Conservation (phyloP, 345 rosid genomes). For the Toxicodendron radicans region DNA sequence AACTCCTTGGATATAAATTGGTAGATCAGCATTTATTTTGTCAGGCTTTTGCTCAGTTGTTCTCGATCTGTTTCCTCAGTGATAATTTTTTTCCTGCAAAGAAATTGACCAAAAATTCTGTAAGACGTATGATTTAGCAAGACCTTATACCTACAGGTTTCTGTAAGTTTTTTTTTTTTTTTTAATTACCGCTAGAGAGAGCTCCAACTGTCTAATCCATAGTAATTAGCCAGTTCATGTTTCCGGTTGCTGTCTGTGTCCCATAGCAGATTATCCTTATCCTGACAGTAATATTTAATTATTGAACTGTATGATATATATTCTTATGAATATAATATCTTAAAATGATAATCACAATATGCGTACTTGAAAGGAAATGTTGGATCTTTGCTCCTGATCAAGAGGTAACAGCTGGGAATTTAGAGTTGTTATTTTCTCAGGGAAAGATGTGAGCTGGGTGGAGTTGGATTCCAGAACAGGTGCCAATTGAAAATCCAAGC, state of each 20-base stretch:
- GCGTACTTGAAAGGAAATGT: no score
- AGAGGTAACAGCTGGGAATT: not conserved
- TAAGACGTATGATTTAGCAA: no score
- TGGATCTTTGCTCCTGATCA: not conserved
- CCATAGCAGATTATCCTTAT: not conserved
- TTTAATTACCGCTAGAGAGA: not conserved
- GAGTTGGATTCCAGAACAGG: conserved; percentile 1
- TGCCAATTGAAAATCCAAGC: not conserved
- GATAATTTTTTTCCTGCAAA: no score
- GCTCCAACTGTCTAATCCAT: not conserved
- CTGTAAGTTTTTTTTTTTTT: no score
- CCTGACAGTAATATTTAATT: not conserved
- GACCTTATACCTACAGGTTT: no score
- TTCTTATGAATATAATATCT: no score
- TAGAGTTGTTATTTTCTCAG: not conserved
- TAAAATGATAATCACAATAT: not conserved
- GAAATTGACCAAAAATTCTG: no score
- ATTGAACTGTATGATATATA: no score
- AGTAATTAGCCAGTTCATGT: not conserved
- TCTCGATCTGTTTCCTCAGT: no score
- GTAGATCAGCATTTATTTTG: no score
- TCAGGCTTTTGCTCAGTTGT: no score
- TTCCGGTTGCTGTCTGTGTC: not conserved
- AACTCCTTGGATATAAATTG: no score
- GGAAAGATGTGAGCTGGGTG: not conserved